Conservation (phyloP, 768 basidiomycete species). For the Clathrus columnatus region DNA sequence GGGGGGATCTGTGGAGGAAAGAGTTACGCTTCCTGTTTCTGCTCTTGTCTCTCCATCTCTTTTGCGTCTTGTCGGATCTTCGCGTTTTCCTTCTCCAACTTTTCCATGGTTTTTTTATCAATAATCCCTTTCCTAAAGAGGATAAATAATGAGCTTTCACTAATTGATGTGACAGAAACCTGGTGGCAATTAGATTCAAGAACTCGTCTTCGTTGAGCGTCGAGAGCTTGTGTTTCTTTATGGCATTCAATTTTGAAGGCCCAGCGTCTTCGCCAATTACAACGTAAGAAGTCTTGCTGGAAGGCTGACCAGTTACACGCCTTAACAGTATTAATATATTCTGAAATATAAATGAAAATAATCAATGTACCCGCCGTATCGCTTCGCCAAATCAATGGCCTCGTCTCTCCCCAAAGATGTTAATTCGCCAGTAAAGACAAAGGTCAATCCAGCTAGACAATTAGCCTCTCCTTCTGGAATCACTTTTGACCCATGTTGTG, state of each 20-base stretch:
- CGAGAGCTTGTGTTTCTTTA: slow-evolving; percentile 68
- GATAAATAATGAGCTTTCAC: neutral
- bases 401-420: slow-evolving; percentile 83
- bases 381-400: slow-evolving; percentile 79
- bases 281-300: slow-evolving; percentile 83
- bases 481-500: slow-evolving; percentile 52
- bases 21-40: slow-evolving; percentile 29
- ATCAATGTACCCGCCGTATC: slow-evolving; percentile 79
- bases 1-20: neutral
- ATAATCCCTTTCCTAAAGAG: slow-evolving; percentile 29
- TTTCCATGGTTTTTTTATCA: slow-evolving; percentile 77
- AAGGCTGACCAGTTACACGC: slow-evolving; percentile 80
- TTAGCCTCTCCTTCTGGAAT: slow-evolving; percentile 64
- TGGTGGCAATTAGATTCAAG: slow-evolving; percentile 67
- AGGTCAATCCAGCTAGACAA: slow-evolving; percentile 76
- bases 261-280: slow-evolving; percentile 86
- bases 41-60: slow-evolving; percentile 72
- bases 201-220: slow-evolving; percentile 86
- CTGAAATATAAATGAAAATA: neutral
- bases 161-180: slow-evolving; percentile 38
- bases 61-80: slow-evolving; percentile 64
- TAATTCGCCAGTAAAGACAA: slow-evolving; percentile 95
- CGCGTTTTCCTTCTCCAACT: slow-evolving; percentile 70
- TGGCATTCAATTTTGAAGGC: slow-evolving; percentile 75
- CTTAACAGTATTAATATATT: slow-evolving; percentile 31